phyloP scores from a whole-genome alignment of 2,329 filamentous ascomycete genomes.

The Lachnellula suecica region DNA sequence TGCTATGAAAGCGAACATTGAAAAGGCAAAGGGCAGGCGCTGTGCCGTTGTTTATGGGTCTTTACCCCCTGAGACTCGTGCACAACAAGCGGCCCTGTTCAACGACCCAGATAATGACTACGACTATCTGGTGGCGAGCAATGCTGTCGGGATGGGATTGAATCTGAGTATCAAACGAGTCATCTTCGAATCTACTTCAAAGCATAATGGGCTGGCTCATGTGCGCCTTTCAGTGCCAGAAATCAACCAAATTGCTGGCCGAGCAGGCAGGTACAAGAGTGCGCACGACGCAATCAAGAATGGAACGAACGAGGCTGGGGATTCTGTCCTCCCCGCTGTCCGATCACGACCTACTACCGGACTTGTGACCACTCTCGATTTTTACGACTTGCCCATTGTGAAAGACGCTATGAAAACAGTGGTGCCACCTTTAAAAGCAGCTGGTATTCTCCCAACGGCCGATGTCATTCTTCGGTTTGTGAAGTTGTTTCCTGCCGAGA shows the following conservation, averaged over 20 bases:
- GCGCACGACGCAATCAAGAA: slow-evolving; percentile 54
- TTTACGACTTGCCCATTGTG: slow-evolving; percentile 65
- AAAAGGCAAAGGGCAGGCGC: slow-evolving; percentile 70
- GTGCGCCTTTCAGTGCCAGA: slow-evolving; percentile 69
- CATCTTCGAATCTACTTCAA: slow-evolving; percentile 77
- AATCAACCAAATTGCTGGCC: slow-evolving; percentile 91
- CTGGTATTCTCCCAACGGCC: slow-evolving; percentile 73
- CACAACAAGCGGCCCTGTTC: slow-evolving; percentile 87
- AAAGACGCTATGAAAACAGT: slow-evolving; percentile 61
- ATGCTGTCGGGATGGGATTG: slow-evolving; percentile 96
- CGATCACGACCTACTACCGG: slow-evolving; percentile 47
- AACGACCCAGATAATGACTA: slow-evolving; percentile 96
- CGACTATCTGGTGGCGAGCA: slow-evolving; percentile 89
- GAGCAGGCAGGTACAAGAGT: slow-evolving; percentile 82
- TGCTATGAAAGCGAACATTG: slow-evolving; percentile 73
- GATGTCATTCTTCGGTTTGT: slow-evolving; percentile 73
- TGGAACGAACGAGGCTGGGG: background rate
- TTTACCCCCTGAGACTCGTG: slow-evolving; percentile 87
- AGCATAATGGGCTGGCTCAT: slow-evolving; percentile 62
- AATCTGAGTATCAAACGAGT: slow-evolving; percentile 91
- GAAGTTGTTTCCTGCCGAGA: slow-evolving; percentile 76
- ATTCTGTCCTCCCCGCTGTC: background rate
- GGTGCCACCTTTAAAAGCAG: slow-evolving; percentile 64
- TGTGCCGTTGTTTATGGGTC: slow-evolving; percentile 93
- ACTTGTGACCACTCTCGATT: slow-evolving; percentile 75